These are phyloP conservation scores for Solioccasus polychromus DNA, from an alignment of 768 basidiomycete species.

Conservation along the genomic window DNA sequence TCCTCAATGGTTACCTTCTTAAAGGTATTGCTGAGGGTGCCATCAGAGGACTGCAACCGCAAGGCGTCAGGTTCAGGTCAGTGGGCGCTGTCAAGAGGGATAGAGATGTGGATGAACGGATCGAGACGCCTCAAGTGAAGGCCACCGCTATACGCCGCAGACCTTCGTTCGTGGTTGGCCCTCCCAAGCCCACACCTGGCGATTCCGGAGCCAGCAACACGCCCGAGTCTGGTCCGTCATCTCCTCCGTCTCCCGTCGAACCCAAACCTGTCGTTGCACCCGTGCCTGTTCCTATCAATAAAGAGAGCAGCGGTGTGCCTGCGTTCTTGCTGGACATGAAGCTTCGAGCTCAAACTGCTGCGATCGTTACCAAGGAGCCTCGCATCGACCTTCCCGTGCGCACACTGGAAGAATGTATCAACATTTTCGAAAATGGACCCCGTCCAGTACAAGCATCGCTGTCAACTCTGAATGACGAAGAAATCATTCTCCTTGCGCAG, in stretches of 20 bases:
- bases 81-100: conserved; percentile 19
- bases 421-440: conserved; percentile 75
- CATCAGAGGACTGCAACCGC: conserved; percentile 31
- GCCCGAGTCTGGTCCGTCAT: conserved; percentile 16
- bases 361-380: conserved; percentile 12
- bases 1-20: conserved; percentile 89
- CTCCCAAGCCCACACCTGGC: conserved; percentile 13
- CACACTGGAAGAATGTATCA: conserved; percentile 72
- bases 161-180: conserved; percentile 27
- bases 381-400: conserved; percentile 33
- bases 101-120: conserved; percentile 20
- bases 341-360: conserved; percentile 26
- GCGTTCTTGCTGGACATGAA: conserved; percentile 33
- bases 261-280: conserved; percentile 25
- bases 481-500: conserved; percentile 83
- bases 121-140: conserved; percentile 14
- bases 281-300: conserved; percentile 18
- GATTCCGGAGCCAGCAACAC: conserved; percentile 18
- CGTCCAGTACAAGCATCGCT: conserved; percentile 56
- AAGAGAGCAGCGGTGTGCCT: conserved; percentile 23
- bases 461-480: conserved; percentile 80
- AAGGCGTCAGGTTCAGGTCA: conserved; percentile 29
- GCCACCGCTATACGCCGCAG: conserved; percentile 11
- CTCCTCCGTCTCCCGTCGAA: conserved; percentile 14
- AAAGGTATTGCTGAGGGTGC: conserved; percentile 74